phyloP scores from a whole-genome alignment of 352 stramenopile genomes.

The Phytopythium boreale region DNA sequence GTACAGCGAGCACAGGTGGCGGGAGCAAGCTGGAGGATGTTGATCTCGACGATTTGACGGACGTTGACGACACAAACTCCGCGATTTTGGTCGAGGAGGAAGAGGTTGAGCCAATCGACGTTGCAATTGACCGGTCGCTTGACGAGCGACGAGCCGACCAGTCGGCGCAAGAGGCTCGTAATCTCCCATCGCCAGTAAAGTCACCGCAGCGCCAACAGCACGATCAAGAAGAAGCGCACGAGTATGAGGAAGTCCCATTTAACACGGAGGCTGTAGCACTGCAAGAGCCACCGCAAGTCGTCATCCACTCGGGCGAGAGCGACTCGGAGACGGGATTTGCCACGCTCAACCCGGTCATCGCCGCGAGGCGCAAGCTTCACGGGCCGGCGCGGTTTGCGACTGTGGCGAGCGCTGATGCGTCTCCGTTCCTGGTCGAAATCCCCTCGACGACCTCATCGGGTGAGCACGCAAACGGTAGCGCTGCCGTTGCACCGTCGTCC shows the following conservation, averaged over 20 bases:
- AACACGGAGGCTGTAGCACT: not conserved
- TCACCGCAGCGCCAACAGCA: not conserved
- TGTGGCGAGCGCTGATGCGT: constrained; percentile 11
- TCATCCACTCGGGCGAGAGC: constrained; percentile 73
- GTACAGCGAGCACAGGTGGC: not conserved
- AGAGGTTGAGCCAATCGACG: constrained; percentile 26
- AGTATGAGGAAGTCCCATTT: not conserved
- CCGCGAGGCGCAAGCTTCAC: constrained; percentile 1
- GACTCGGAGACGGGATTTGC: constrained; percentile 58
- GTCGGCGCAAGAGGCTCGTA: not conserved
- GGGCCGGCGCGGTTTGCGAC: constrained; percentile 14
- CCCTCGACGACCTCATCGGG: not conserved
- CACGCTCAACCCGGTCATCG: constrained; percentile 67
- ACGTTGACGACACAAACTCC: not conserved
- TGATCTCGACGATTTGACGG: not conserved
- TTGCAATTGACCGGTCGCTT: constrained; percentile 32
- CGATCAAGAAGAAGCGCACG: not conserved
- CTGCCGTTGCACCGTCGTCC: not conserved
- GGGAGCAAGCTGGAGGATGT: not conserved
- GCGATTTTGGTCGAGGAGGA: constrained; percentile 6
- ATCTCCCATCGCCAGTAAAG: not conserved
- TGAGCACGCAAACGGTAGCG: constrained; percentile 7
- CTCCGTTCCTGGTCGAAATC: constrained; percentile 10
- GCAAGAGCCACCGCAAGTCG: constrained; percentile 38
- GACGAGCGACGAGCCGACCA: not conserved